Conservation (phyloP, 495 filamentous ascomycete genomes). For the Penicillium odoratum region DNA sequence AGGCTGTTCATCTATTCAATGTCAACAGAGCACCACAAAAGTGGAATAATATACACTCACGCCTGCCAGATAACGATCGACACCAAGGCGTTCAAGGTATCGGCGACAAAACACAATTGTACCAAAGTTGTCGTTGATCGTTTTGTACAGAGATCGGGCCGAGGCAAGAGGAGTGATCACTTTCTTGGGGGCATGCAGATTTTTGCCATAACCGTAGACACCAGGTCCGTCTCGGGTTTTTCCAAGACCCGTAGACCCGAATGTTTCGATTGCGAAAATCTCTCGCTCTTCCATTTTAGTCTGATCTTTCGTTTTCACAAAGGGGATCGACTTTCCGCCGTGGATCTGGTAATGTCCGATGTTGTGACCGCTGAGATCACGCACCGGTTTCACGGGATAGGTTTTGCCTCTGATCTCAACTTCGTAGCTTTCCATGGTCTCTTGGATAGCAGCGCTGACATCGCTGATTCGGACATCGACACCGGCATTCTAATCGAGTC, state of each 20-base stretch:
- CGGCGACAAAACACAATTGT: constrained; percentile 62
- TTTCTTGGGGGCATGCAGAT: constrained; percentile 47
- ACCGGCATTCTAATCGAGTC: constrained; percentile 47
- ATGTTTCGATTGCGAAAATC: constrained; percentile 66
- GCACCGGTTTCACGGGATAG: constrained; percentile 58
- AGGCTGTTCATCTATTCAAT: constrained; percentile 49
- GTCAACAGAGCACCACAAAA: constrained; percentile 2
- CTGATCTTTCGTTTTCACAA: constrained; percentile 57
- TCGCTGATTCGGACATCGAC: constrained; percentile 62
- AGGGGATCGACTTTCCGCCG: constrained; percentile 61
- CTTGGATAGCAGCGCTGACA: constrained; percentile 62
- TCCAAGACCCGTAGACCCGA: constrained; percentile 61
- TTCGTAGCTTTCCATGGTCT: constrained; percentile 68
- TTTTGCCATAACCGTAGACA: constrained; percentile 53
- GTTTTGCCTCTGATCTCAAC: constrained; percentile 57
- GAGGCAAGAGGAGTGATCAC: constrained; percentile 52
- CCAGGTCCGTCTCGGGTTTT: constrained; percentile 40
- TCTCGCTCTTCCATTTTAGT: constrained; percentile 70
- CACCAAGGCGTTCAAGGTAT: constrained; percentile 62
- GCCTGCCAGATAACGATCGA: constrained; percentile 60
- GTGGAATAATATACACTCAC: constrained; percentile 32
- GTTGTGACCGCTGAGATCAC: constrained; percentile 59
- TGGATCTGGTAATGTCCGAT: constrained; percentile 62
- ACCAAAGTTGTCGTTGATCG: constrained; percentile 65
- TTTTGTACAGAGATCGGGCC: constrained; percentile 58